Conservation (phyloP, 306 rosid species). For the Quercus mongolica region DNA sequence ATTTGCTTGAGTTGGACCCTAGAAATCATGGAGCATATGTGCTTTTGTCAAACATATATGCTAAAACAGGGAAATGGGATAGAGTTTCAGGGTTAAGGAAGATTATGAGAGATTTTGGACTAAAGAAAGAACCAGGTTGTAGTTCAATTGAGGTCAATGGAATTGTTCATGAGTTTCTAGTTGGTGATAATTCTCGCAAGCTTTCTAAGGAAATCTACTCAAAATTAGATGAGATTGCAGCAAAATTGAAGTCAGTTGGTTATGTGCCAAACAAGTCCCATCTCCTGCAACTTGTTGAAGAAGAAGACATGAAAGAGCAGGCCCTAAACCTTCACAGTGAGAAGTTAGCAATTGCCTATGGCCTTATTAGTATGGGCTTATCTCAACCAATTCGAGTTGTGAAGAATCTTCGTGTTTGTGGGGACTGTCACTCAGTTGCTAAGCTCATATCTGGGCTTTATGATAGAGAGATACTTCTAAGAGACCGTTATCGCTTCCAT, state of each 20-base stretch:
- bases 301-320: conserved; percentile 51
- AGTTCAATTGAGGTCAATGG: conserved; percentile 53
- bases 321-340: conserved; percentile 55
- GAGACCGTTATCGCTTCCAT: conserved; percentile 65
- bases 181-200: conserved; percentile 56
- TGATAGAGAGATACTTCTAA: conserved; percentile 46
- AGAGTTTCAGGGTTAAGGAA: conserved; percentile 56
- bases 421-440: conserved; percentile 58
- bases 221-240: conserved; percentile 54
- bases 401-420: conserved; percentile 67
- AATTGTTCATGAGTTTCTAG: conserved; percentile 46
- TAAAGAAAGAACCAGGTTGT: conserved; percentile 62
- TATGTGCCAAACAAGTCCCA: conserved; percentile 51
- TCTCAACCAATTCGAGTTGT: conserved; percentile 59
- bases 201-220: conserved; percentile 39
- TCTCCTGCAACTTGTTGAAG: conserved; percentile 51
- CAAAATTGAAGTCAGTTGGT: conserved; percentile 42
- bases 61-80: conserved; percentile 57
- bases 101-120: conserved; percentile 47
- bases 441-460: conserved; percentile 54
- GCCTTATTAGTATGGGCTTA: conserved; percentile 40
- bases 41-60: conserved; percentile 55
- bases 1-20: conserved; percentile 54
- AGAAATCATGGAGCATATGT: conserved; percentile 59
- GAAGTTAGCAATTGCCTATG: conserved; percentile 12